A percentile compares a stretch with the other conserved stretches of the same genome.
These are phyloP conservation scores for Lipomyces oligophaga DNA, from an alignment of 805 yeast species.

Conservation along the genomic window DNA sequence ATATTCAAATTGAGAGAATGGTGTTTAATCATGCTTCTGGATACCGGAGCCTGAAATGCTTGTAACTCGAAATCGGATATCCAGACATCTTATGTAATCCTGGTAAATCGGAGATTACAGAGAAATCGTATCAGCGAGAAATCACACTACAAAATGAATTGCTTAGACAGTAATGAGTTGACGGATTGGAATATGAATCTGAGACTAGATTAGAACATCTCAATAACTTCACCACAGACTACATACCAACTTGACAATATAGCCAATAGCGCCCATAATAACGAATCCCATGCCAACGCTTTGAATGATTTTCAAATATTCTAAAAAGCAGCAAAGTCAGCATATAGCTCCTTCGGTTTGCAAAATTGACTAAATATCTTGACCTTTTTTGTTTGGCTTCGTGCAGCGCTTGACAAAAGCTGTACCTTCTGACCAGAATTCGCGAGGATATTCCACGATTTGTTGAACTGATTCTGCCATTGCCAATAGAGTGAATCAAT, in stretches of 20 bases:
- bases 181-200: slow-evolving; percentile 31
- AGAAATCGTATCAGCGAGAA: no score
- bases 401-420: slow-evolving; percentile 87
- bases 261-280: slow-evolving; percentile 97
- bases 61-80: no score
- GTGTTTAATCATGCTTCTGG: no score
- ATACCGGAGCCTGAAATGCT: no score
- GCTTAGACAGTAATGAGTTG: slow-evolving; percentile 29
- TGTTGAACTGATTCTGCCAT: slow-evolving; percentile 47
- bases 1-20: no score
- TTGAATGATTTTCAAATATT: slow-evolving; percentile 80
- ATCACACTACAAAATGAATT: neutral
- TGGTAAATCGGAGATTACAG: no score
- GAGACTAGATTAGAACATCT: neutral
- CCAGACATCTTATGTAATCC: no score
- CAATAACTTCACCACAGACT: neutral
- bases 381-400: slow-evolving; percentile 80
- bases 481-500: no score
- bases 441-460: slow-evolving; percentile 80
- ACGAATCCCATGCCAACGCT: slow-evolving; percentile 96
- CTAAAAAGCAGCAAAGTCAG: slow-evolving; percentile 38
- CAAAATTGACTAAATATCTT: neutral
- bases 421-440: slow-evolving; percentile 85
- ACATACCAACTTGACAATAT: slow-evolving; percentile 73
- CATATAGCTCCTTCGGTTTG: neutral